These are phyloP conservation scores for Gastrodia elata DNA, from an alignment of 106 monocot genomes.

Conservation along the genomic window DNA sequence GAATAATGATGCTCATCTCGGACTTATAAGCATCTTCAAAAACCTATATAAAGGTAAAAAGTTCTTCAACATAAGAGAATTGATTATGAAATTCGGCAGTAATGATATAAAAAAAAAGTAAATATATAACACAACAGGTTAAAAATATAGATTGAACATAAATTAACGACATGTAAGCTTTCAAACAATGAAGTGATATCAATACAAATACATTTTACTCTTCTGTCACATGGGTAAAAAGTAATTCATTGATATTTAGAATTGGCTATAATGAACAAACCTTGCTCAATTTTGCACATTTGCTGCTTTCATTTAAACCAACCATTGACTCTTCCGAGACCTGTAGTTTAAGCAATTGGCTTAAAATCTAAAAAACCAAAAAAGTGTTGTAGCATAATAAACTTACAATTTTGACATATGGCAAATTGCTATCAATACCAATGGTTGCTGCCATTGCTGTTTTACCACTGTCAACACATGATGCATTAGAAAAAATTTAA, in stretches of 20 bases:
- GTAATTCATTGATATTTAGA: background rate
- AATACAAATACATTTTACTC: too few relatives aligned
- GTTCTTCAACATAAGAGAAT: background rate
- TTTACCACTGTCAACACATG: slow-evolving; percentile 66
- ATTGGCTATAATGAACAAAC: slow-evolving; percentile 18
- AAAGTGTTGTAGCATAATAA: background rate
- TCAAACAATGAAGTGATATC: background rate
- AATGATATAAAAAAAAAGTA: background rate
- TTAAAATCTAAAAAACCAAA: background rate
- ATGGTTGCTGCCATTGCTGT: slow-evolving; percentile 81
- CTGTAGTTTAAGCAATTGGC: slow-evolving; percentile 17
- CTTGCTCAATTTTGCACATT: slow-evolving; percentile 88
- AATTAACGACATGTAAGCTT: background rate
- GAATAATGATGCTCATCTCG: slow-evolving; percentile 83
- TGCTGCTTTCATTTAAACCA: slow-evolving; percentile 88
- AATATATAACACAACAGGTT: background rate
- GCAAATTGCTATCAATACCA: slow-evolving; percentile 91
- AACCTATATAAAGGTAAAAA: slow-evolving; percentile 38
- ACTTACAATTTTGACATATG: slow-evolving; percentile 96
- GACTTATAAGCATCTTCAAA: slow-evolving; percentile 99
- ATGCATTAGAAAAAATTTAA: slow-evolving; percentile 1
- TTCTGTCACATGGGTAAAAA: too few relatives aligned
- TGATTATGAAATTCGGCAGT: background rate
- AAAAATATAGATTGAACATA: background rate
- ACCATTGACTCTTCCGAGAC: slow-evolving; percentile 93